Evolutionary conservation across 768 basidiomycete species (phyloP).

Genomic region (Arthromyces matolae): DNA sequence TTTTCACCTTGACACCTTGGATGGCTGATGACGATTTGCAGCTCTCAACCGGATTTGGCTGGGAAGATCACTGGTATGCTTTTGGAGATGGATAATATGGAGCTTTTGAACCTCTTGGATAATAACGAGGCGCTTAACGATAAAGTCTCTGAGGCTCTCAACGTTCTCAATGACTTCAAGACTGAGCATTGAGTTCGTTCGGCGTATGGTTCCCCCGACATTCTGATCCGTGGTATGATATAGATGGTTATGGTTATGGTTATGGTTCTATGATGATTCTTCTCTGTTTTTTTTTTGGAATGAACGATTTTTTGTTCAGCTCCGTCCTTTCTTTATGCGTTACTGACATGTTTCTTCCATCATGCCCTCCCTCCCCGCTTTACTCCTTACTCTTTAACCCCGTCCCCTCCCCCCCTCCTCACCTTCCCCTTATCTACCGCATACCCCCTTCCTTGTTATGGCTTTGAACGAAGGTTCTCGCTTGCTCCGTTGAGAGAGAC

Average conservation of each 20-base stretch:
- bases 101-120: constrained; percentile 87
- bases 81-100: constrained; percentile 96
- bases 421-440: neutral
- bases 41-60: constrained; percentile 88
- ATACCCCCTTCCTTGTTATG: constrained; percentile 21
- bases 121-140: constrained; percentile 75
- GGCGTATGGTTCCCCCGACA: neutral
- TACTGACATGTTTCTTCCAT: constrained; percentile 18
- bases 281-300: constrained; percentile 26
- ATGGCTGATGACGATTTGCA: constrained; percentile 21
- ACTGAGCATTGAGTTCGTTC: neutral
- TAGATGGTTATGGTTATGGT: constrained; percentile 3
- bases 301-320: constrained; percentile 19
- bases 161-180: constrained; percentile 80
- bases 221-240: neutral
- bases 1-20: neutral
- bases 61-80: constrained; percentile 99
- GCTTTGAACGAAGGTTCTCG: neutral
- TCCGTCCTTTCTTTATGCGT: constrained; percentile 50
- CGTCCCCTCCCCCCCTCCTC: neutral
- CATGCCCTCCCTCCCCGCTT: neutral
- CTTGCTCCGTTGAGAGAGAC: constrained; percentile 8
- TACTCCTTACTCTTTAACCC: neutral
- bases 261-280: neutral
- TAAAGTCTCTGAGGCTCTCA: constrained; percentile 91